A percentile compares a stretch with the other conserved stretches of the same genome.
Conservation (phyloP, 768 basidiomycete genomes). For the Boletus speciosus region DNA sequence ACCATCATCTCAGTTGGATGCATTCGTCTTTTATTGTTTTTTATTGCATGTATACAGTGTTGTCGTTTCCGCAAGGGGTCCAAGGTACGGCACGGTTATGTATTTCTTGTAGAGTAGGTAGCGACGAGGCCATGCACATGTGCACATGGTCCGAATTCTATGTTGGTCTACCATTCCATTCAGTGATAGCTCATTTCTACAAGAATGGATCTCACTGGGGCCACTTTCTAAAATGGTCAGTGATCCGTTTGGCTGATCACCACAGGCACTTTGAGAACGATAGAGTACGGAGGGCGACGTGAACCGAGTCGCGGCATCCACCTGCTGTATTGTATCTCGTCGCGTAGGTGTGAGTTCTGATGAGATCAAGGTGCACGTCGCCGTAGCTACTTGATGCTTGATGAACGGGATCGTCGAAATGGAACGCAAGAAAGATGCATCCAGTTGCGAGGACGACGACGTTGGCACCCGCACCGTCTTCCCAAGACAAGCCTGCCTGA, state of each 20-base stretch:
- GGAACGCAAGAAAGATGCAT: neutral
- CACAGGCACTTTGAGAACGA: too few species aligned
- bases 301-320: too few species aligned
- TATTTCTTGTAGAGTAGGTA: slow-evolving; percentile 20
- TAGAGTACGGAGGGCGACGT: too few species aligned
- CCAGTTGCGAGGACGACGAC: slow-evolving; percentile 11
- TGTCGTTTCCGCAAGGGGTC: slow-evolving; percentile 5
- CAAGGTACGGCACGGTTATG: slow-evolving; percentile 7
- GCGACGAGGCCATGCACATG: neutral
- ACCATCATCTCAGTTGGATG: slow-evolving; percentile 16
- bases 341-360: too few species aligned
- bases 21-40: slow-evolving; percentile 7
- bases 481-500: neutral
- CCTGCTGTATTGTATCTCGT: too few species aligned
- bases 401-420: neutral
- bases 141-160: slow-evolving; percentile 1
- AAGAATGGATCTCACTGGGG: neutral
- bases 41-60: slow-evolving; percentile 18
- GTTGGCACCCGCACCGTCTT: too few species aligned
- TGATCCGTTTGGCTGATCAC: too few species aligned
- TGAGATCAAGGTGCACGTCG: neutral
- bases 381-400: slow-evolving; percentile 1
- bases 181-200: slow-evolving; percentile 8
- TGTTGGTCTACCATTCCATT: neutral
- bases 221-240: too few species aligned